Evolutionary conservation across 257 asterid species (phyloP).

Genomic region (Salvia splendens): DNA sequence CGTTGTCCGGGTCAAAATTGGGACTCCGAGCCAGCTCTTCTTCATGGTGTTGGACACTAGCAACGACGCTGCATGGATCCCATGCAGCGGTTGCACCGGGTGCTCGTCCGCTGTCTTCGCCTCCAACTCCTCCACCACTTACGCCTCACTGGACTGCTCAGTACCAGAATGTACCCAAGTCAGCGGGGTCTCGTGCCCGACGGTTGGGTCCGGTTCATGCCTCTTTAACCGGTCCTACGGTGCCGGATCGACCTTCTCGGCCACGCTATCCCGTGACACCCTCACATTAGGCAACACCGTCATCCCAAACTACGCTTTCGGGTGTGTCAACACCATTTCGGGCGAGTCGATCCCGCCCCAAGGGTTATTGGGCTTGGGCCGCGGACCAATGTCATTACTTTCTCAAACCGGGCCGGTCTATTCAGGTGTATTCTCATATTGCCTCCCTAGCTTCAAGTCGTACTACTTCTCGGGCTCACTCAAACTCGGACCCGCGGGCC

Average conservation of each 20-base stretch:
- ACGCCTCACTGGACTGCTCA: slow-evolving; percentile 61
- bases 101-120: slow-evolving; percentile 60
- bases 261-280: slow-evolving; percentile 68
- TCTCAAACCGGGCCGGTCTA: slow-evolving; percentile 68
- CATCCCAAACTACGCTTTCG: slow-evolving; percentile 67
- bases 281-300: slow-evolving; percentile 56
- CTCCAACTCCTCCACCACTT: slow-evolving; percentile 64
- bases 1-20: slow-evolving; percentile 70
- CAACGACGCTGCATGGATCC: slow-evolving; percentile 82
- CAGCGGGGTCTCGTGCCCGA: slow-evolving; percentile 60
- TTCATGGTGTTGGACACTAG: slow-evolving; percentile 91
- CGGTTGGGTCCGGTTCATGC: slow-evolving; percentile 56
- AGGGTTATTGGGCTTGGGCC: slow-evolving; percentile 82
- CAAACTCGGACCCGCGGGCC: slow-evolving; percentile 77
- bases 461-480: slow-evolving; percentile 91
- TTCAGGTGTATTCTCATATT: slow-evolving; percentile 77
- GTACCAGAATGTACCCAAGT: slow-evolving; percentile 67
- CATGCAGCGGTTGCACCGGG: slow-evolving; percentile 79
- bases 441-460: slow-evolving; percentile 80
- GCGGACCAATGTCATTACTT: slow-evolving; percentile 76
- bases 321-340: slow-evolving; percentile 61
- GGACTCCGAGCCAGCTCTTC: slow-evolving; percentile 82
- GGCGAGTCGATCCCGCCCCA: slow-evolving; percentile 81
- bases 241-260: slow-evolving; percentile 63
- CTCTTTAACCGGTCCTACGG: slow-evolving; percentile 75